Evolutionary conservation across 164 flowering plant genomes (phyloP).

Genomic region (Chimonanthus praecox): DNA sequence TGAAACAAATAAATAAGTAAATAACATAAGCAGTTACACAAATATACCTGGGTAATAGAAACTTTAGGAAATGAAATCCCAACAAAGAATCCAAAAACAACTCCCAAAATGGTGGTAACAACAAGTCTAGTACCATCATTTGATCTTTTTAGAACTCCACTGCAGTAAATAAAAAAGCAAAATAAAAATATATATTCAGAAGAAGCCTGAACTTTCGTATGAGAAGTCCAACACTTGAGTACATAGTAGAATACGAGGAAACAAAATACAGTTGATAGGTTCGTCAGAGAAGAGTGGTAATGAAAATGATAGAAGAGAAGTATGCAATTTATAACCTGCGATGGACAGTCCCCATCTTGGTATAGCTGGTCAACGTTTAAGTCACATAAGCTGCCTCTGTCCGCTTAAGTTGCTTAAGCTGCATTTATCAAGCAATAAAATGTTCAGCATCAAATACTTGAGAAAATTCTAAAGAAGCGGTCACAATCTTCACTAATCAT

Average conservation of each 20-base stretch:
- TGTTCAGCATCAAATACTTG: conserved; percentile 1
- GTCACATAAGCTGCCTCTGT: too few relatives aligned
- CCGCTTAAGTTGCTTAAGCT: conserved; percentile 9
- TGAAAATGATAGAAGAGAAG: not conserved
- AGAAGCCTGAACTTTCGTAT: not conserved
- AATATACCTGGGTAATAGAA: conserved; percentile 52
- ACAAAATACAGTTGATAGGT: not conserved
- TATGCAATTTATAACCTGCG: conserved; percentile 42
- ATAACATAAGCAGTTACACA: not conserved
- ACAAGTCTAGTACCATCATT: conserved; percentile 55
- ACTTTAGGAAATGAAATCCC: conserved; percentile 71
- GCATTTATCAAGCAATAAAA: conserved; percentile 5
- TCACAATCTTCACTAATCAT: conserved; percentile 8
- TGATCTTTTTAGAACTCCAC: conserved; percentile 48
- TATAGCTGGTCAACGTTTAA: conserved; percentile 19
- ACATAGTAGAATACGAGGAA: not conserved
- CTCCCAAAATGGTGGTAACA: conserved; percentile 56
- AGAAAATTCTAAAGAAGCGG: conserved; percentile 15
- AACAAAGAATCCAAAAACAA: conserved; percentile 68
- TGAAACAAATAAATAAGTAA: not conserved
- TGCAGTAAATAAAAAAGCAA: conserved; percentile 23
- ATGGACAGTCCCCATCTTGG: conserved; percentile 37
- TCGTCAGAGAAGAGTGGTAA: not conserved
- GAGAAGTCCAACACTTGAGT: not conserved
- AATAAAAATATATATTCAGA: too few relatives aligned